Conservation (phyloP, 208 protist genomes). For the Lotmaria passim region DNA sequence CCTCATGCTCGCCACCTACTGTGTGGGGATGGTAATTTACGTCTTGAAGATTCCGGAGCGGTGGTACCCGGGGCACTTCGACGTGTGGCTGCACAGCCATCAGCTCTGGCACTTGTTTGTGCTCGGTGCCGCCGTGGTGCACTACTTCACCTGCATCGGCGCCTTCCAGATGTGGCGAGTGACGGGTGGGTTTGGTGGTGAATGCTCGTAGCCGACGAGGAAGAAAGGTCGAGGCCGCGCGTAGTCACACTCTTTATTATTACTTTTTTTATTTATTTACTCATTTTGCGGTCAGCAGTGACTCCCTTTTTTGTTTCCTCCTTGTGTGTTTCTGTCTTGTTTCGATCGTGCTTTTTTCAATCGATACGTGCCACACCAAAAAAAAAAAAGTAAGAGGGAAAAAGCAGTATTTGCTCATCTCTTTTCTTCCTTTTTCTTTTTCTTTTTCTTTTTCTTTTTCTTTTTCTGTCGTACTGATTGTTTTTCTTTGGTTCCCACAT, state of each 20-base stretch:
- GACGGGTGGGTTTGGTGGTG: constrained; percentile 35
- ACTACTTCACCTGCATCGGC: constrained; percentile 72
- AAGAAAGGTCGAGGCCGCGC: no score
- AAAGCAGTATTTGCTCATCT: not conserved
- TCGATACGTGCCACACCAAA: no score
- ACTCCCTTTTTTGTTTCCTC: no score
- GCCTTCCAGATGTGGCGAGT: constrained; percentile 62
- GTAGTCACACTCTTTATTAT: not conserved
- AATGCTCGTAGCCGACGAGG: constrained; percentile 17
- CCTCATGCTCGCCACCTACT: constrained; percentile 72
- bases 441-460: not conserved
- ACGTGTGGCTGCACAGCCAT: constrained; percentile 68
- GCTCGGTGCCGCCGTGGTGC: constrained; percentile 65
- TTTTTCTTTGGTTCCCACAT: not conserved
- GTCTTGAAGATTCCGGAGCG: constrained; percentile 76
- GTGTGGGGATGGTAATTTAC: constrained; percentile 80
- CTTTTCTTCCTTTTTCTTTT: not conserved
- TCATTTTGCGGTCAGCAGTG: not conserved
- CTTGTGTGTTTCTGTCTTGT: constrained; percentile 2
- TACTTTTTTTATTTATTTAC: constrained; percentile 12
- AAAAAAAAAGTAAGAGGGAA: not conserved
- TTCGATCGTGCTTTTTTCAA: no score
- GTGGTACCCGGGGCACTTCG: constrained; percentile 78
- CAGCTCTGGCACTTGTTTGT: constrained; percentile 89
- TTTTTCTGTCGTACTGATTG: not conserved